Conservation (phyloP, 495 filamentous ascomycete species). For the Achaetomiella virescens region DNA sequence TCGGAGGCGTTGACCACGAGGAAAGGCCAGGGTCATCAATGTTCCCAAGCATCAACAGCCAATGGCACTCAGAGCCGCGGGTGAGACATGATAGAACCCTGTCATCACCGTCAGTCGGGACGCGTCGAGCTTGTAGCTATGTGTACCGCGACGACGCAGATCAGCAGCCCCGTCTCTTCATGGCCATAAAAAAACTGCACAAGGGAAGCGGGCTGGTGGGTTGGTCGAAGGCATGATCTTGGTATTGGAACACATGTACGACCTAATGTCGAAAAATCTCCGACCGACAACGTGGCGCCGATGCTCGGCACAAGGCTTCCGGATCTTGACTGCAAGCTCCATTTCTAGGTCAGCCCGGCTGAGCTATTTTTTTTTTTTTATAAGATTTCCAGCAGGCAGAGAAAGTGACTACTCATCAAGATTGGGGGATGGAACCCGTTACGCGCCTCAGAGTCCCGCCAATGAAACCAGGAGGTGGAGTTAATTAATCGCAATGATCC, state of each 20-base stretch:
- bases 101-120: too few species aligned
- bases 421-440: too few species aligned
- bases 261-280: conserved; percentile 3
- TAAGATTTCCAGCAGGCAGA: too few species aligned
- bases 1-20: background rate
- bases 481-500: background rate
- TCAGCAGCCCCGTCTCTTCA: too few species aligned
- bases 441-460: too few species aligned
- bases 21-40: background rate
- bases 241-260: background rate
- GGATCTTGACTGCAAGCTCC: background rate
- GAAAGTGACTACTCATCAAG: too few species aligned
- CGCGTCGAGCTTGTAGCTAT: too few species aligned
- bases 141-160: background rate
- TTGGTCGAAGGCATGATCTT: too few species aligned
- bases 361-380: too few species aligned
- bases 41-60: background rate
- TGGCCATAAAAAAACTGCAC: background rate
- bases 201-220: background rate
- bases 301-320: background rate
- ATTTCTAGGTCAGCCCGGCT: too few species aligned
- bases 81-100: background rate
- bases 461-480: background rate
- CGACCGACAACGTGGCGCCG: background rate
- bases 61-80: background rate